Conservation (phyloP, 768 basidiomycete genomes). For the Podaxis carcinomalis region DNA sequence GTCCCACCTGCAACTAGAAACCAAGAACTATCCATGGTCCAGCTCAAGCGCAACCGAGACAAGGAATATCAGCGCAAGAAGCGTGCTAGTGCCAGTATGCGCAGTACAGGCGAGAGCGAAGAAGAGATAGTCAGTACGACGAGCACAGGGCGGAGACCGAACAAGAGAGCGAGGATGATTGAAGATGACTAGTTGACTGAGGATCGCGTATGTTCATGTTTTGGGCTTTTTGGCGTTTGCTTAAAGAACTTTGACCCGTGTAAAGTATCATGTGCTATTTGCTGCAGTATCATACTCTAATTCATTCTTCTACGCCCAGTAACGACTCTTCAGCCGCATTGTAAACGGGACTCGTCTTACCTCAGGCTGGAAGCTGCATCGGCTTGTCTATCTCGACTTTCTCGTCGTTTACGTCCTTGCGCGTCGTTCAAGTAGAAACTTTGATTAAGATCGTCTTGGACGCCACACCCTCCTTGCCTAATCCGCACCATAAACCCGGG, state of each 20-base stretch:
- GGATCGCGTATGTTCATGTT: not conserved
- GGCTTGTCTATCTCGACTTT: too few relatives aligned
- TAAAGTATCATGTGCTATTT: not conserved
- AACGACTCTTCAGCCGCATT: conserved; percentile 4
- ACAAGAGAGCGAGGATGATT: conserved; percentile 61
- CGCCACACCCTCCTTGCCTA: too few relatives aligned
- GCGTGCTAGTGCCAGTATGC: conserved; percentile 57
- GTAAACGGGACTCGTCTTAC: not conserved
- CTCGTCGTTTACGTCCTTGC: too few relatives aligned
- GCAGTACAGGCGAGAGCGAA: conserved; percentile 71
- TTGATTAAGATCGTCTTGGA: too few relatives aligned
- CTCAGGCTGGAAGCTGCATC: too few relatives aligned
- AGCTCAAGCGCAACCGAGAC: conserved; percentile 75
- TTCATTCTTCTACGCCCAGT: not conserved
- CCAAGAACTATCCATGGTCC: conserved; percentile 66
- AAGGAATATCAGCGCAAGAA: conserved; percentile 79
- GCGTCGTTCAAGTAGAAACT: too few relatives aligned
- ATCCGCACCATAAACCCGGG: too few relatives aligned
- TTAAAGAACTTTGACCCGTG: not conserved
- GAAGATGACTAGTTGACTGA: conserved; percentile 68
- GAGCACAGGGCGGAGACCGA: conserved; percentile 51
- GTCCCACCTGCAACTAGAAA: conserved; percentile 68
- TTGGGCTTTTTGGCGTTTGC: not conserved
- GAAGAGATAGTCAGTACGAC: conserved; percentile 54
- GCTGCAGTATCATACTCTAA: conserved; percentile 8